Evolutionary conservation across 371 early-diverging fungal genomes (phyloP), one percentile per base, ranked within the genome.

Genomic region (Mortierella sp.): DNA sequence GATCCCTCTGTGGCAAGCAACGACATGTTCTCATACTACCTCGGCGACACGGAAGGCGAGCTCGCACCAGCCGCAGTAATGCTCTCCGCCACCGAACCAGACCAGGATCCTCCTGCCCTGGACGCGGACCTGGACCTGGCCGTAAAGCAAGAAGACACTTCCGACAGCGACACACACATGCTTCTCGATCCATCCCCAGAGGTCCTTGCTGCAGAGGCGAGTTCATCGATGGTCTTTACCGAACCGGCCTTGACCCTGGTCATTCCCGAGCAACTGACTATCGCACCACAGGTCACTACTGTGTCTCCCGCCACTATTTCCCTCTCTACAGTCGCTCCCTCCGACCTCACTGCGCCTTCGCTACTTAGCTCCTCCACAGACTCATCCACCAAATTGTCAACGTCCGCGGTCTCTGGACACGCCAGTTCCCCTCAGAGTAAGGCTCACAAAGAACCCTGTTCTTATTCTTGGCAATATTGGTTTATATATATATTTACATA

Each of bases 11-110:
- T 53, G 50, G 53, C 68, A 14, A 59, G 49, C 24, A 57, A 54
- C 43, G 72, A 65, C 30, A 55, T 72, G 61, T 72, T 60, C 49
- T 60, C 72, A 7, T 72, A 47, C 57, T 72, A 64, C 23, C 72
- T 72, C 28, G 65, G 60, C 3, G 52, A 37, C 21, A 34, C 65
- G 43, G 12, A n/a, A n/a, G n/a, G 56, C 3, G 66, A 50, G 37
- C 61, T 67, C 21, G 56, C 30, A 19, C 50, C 68, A 17, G 60
- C 60, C 56, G 46, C 60, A 26, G 56, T 49, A 31, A 46, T 55
- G 31, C 44, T 55, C 32, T 28, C 6, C 34, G 44, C 60, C 31
- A 15, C 60, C 27, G 32, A 41, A 3, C 17, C 44, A 30, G 28
- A 31, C 8, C 37, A 54, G 21, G 43, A 51, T 26, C 8, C n/a